Evolutionary conservation across 2,329 filamentous ascomycete species (phyloP), one percentile per base, ranked within the genome.

Genomic region (Trichophyton mentagrophytes): DNA sequence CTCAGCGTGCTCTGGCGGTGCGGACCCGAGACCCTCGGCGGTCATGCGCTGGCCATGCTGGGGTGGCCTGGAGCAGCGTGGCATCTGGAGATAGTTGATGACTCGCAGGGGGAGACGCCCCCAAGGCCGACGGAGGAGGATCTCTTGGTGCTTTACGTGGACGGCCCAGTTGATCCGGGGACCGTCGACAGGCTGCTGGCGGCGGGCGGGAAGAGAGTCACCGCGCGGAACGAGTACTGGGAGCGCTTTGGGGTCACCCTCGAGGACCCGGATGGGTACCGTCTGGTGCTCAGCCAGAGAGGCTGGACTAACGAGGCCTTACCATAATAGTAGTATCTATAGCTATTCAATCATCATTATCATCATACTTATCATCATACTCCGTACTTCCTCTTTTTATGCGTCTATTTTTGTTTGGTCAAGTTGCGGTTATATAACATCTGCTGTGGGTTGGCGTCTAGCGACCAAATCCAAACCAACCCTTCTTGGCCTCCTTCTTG

Each of bases 381-480:
- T 22, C 22, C 27, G 6, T 22, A n/a, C 9, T 20, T 27, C 17
- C 25, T 25, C 38, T 40, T 15, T 40, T 15, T n/a, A 40, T 13
- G 3, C 11, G 5, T 44, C 13, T 15, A 6, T 44, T 4, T 8
- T 44, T 7, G 1, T 4, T 17, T 42, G 7, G 3, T 36, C 1
- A 36, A 13, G 13, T 36, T 36, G 33, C 2, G 33, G 33, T 36
- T 44, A 44, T 44, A 44, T 44, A 44, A n/a, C 42, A 44, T 44
- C n/a, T 44, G 5, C 5, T 27, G 27, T 27, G 27, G 27, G 27
- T 5, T 27, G 27, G 27, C 6, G 27, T 27, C 27, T 27, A 78
- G 57, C 77, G 72, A 33, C 77, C 76, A 69, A 90, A 90, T 0
- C 87, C 85, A 73, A 91, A 91, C 88, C 88, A 91, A 20, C 88